phyloP scores from a whole-genome alignment of 345 rosid genomes.

The Aethionema arabicum region DNA sequence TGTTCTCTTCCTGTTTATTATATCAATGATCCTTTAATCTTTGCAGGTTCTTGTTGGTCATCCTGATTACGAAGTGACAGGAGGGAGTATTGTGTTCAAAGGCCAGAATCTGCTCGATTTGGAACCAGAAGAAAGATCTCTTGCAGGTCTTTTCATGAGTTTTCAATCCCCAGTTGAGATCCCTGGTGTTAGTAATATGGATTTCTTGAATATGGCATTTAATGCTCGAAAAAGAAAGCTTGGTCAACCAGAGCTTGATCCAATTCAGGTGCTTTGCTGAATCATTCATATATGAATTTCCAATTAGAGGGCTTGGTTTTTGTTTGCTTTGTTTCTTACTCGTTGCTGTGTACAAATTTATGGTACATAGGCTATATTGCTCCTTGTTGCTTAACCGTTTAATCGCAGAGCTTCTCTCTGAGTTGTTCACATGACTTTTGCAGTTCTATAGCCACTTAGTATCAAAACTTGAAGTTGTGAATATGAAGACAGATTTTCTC shows the following conservation, averaged over 20 bases:
- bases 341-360: not conserved
- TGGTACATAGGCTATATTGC: not conserved
- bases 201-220: conserved; percentile 92
- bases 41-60: conserved; percentile 92
- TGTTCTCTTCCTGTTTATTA: conserved; percentile 12
- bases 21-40: conserved; percentile 10
- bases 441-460: conserved; percentile 78
- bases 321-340: conserved; percentile 1
- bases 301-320: conserved; percentile 2
- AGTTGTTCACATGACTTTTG: conserved; percentile 36
- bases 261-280: conserved; percentile 57
- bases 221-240: conserved; percentile 85
- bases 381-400: not conserved
- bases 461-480: conserved; percentile 80
- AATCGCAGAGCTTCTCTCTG: conserved; percentile 15
- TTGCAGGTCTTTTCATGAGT: conserved; percentile 96
- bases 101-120: conserved; percentile 80
- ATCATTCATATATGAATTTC: not conserved
- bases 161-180: conserved; percentile 91
- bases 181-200: conserved; percentile 89
- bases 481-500: conserved; percentile 88
- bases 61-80: conserved; percentile 92
- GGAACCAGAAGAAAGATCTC: conserved; percentile 95
- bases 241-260: conserved; percentile 79
- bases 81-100: conserved; percentile 79